Evolutionary conservation across 2,329 filamentous ascomycete genomes (phyloP), one percentile per base, ranked within the genome.

Genomic region (Trichoderma simmonsii): DNA sequence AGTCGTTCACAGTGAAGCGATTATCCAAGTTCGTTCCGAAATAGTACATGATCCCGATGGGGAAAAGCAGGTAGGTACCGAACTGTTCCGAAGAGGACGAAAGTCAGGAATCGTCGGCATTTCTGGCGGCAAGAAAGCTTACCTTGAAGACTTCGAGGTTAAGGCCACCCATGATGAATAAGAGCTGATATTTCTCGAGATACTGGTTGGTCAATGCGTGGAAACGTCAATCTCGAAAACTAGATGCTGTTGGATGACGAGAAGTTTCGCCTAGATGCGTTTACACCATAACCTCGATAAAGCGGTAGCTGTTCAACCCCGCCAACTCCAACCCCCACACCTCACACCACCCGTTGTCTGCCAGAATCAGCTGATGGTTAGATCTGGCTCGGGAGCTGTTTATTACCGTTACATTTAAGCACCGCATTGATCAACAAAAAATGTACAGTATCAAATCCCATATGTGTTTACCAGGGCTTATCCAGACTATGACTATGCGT

Each of bases 31-130:
- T 99, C 71, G 95, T 97, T 80, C 96, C 96, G 83, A 98, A 99
- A 86, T 99, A 99, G 87, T 97, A 98, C 96, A 99, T 99, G 86
- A 96, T 95, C 77, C 93, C 94, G 79, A 99, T 98, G 21, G 96
- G 96, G 84, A 99, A 99, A 88, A 98, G 92, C 85, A 99, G 91
- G 86, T 99, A 99, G 88, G 97, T 93, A 85, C 95, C 95, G 82
- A 99, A 99, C 95, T 98, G 34, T 28, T 15, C 39, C 43, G 26
- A n/a, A 9, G 36, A 6, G 15, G 15, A 18, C 6, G 6, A 15
- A 18, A 34, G 28, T 61, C 4, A 69, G 57, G 56, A 43, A 57
- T 54, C 43, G 36, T n/a, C 15, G 24, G 7, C 32, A 24, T 2
- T 18, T 18, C 32, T 15, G 26, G 14, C n/a, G 43, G 24, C 4